Conservation (phyloP, 2,329 filamentous ascomycete species). For the Trichophyton schoenleinii region DNA sequence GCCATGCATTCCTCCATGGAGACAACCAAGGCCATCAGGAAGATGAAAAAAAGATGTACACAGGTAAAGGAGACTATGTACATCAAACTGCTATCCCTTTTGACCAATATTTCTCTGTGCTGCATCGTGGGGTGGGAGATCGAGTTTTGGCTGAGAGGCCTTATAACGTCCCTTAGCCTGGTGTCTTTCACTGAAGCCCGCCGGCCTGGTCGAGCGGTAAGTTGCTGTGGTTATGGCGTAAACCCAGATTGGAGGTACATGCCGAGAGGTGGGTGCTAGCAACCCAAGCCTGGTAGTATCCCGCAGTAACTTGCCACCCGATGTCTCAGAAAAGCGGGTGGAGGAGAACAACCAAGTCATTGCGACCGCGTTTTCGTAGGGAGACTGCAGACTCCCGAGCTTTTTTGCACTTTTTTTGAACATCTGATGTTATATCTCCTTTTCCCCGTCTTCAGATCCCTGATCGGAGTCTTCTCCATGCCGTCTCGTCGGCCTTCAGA, state of each 20-base stretch:
- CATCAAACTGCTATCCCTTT: background rate
- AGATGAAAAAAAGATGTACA: background rate
- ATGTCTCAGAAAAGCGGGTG: conserved; percentile 1
- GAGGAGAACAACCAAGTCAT: conserved; percentile 4
- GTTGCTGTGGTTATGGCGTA: background rate
- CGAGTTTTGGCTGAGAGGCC: background rate
- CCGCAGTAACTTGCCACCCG: background rate
- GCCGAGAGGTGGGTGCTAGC: background rate
- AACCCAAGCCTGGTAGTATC: background rate
- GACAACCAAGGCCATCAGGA: background rate
- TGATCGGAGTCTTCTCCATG: background rate
- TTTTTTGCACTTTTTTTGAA: background rate
- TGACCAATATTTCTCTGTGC: background rate
- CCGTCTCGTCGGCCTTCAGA: background rate
- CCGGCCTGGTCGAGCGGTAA: background rate
- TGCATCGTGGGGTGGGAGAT: background rate
- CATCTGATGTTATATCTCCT: background rate
- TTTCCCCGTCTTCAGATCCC: background rate
- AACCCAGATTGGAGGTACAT: background rate
- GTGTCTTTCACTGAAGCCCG: background rate
- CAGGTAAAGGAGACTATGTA: background rate
- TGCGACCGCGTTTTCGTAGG: conserved; percentile 4
- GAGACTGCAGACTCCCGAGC: background rate
- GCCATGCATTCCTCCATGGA: background rate
- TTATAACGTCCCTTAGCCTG: background rate